phyloP scores from a whole-genome alignment of 768 basidiomycete genomes.

The Lactarius sanguifluus region DNA sequence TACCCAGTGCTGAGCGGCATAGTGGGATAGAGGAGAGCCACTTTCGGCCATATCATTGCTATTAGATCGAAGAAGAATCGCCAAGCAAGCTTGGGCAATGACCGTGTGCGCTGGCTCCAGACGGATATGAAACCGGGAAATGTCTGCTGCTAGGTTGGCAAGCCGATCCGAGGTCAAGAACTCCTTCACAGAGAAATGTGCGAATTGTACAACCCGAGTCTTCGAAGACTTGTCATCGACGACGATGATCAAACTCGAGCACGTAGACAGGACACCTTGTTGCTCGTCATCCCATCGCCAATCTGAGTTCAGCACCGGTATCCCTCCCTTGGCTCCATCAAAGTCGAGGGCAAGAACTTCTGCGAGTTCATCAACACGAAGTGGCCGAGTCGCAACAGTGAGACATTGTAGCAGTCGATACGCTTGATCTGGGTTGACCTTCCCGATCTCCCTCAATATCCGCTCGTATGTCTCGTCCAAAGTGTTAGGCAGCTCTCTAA shows the following conservation, averaged over 20 bases:
- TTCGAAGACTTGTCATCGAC: not conserved
- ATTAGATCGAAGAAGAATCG: not conserved
- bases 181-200: not conserved
- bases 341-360: not conserved
- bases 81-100: no score
- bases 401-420: not conserved
- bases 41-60: not conserved
- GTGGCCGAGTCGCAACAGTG: no score
- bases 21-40: not conserved
- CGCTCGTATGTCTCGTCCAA: not conserved
- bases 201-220: not conserved
- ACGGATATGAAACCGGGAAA: no score
- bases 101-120: no score
- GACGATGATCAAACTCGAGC: not conserved
- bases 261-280: not conserved
- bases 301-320: not conserved
- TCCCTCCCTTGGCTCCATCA: no score
- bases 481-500: not conserved
- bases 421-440: not conserved
- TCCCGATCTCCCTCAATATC: not conserved
- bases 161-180: slow-evolving; percentile 5
- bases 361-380: not conserved
- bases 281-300: not conserved
- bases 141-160: no score
- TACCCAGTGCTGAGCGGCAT: not conserved